A percentile compares a stretch with the other conserved stretches of the same genome.
phyloP scores from a whole-genome alignment of 1,284 basidiomycete species.

The Cerioporus squamosus region DNA sequence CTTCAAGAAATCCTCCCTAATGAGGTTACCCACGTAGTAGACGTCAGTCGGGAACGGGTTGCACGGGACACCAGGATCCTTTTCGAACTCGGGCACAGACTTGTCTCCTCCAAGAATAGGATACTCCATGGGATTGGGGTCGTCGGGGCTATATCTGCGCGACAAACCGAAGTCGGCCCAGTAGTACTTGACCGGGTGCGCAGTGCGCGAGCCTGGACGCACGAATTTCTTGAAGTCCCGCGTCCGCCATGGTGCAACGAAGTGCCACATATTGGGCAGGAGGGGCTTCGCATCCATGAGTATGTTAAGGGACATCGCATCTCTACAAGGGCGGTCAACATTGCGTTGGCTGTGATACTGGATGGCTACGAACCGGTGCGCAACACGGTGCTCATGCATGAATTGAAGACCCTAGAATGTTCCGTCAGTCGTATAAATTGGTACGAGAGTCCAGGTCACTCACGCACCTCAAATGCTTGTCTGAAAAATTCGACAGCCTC shows the following conservation, averaged over 20 bases:
- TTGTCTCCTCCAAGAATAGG: conserved; percentile 23
- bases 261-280: conserved; percentile 36
- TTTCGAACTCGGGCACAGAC: conserved; percentile 24
- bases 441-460: background rate
- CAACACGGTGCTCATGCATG: conserved; percentile 22
- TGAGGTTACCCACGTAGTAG: conserved; percentile 29
- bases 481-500: conserved; percentile 27
- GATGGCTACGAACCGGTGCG: conserved; percentile 18
- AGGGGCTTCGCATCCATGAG: conserved; percentile 40
- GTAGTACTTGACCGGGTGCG: conserved; percentile 34
- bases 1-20: conserved; percentile 18
- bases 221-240: background rate
- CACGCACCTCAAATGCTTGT: conserved; percentile 26
- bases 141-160: conserved; percentile 17
- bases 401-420: conserved; percentile 23
- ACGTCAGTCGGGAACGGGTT: conserved; percentile 7
- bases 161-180: conserved; percentile 41
- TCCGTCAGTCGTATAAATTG: background rate
- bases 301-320: conserved; percentile 40
- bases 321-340: conserved; percentile 29
- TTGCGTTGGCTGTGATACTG: no score
- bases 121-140: conserved; percentile 19
- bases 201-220: conserved; percentile 23
- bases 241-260: background rate
- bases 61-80: background rate